Evolutionary conservation across 2,329 filamentous ascomycete genomes (phyloP).

Genomic region (Fusarium haematococcum): DNA sequence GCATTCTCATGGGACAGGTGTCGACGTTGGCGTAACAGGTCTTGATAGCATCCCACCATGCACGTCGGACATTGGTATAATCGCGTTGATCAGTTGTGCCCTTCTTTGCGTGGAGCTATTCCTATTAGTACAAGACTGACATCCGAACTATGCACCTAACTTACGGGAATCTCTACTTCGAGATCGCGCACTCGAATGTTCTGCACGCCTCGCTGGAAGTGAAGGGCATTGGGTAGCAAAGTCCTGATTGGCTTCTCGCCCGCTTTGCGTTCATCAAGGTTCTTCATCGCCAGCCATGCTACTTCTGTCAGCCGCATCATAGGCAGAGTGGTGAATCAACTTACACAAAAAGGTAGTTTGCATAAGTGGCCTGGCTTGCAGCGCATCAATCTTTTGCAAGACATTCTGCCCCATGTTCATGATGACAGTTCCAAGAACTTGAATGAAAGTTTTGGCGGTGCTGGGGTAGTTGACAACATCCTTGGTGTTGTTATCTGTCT

Average conservation of each 20-base stretch:
- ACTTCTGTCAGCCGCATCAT: not conserved
- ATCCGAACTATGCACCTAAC: not conserved
- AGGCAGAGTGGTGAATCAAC: not conserved
- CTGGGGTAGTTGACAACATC: not conserved
- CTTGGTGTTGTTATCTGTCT: not conserved
- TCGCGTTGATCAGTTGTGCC: not conserved
- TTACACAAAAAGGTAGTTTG: not conserved
- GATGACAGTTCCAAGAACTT: not conserved
- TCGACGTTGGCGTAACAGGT: constrained; percentile 12
- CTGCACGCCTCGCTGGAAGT: not conserved
- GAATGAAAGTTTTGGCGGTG: not conserved
- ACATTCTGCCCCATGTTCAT: not conserved
- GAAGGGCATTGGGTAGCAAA: not conserved
- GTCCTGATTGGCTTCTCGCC: not conserved
- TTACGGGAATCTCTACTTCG: not conserved
- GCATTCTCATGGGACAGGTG: constrained; percentile 27
- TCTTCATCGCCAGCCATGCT: not conserved
- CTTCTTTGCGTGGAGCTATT: not conserved
- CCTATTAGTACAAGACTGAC: not conserved
- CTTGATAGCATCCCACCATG: constrained; percentile 23
- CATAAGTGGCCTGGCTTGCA: not conserved
- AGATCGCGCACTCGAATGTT: not conserved
- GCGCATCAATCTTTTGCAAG: not conserved
- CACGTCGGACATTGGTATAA: constrained; percentile 7
- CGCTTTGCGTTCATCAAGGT: not conserved